Evolutionary conservation across 75 land plant species (phyloP).

Genomic region (Cunninghamia lanceolata): DNA sequence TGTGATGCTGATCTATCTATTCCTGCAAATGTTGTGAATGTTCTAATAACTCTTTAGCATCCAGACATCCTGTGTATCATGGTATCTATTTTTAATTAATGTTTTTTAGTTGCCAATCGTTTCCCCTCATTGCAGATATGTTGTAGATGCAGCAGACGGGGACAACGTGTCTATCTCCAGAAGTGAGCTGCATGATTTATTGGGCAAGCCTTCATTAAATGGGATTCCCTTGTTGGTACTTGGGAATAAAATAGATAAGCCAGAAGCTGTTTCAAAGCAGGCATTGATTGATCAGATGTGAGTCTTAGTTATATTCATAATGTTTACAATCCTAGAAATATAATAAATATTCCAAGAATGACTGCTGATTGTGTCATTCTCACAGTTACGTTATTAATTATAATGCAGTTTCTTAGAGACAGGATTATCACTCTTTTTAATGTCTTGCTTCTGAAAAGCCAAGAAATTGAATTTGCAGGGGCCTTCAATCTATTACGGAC

Average conservation of each 20-base stretch:
- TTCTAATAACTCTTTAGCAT: background rate
- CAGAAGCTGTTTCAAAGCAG: constrained; percentile 81
- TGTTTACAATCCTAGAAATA: background rate
- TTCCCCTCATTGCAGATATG: constrained; percentile 57
- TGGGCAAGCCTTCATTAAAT: constrained; percentile 73
- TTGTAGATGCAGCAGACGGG: constrained; percentile 92
- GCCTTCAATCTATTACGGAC: constrained; percentile 45
- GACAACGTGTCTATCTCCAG: constrained; percentile 76
- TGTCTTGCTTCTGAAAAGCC: background rate
- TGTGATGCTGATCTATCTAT: background rate
- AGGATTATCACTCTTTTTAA: constrained; percentile 2
- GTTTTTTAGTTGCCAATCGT: background rate
- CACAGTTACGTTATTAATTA: background rate
- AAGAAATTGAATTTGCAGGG: constrained; percentile 34
- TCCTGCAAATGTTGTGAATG: background rate
- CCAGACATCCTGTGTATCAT: background rate
- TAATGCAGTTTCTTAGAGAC: background rate
- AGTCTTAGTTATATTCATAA: constrained; percentile 19
- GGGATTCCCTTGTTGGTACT: constrained; percentile 87
- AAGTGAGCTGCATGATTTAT: constrained; percentile 79
- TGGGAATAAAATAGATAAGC: constrained; percentile 93
- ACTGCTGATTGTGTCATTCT: background rate
- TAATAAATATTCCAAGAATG: background rate
- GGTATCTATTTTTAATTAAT: background rate
- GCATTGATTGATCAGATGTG: constrained; percentile 86